Evolutionary conservation across 805 yeast species (phyloP).

Genomic region (Kluyveromyces nonfermentans): DNA sequence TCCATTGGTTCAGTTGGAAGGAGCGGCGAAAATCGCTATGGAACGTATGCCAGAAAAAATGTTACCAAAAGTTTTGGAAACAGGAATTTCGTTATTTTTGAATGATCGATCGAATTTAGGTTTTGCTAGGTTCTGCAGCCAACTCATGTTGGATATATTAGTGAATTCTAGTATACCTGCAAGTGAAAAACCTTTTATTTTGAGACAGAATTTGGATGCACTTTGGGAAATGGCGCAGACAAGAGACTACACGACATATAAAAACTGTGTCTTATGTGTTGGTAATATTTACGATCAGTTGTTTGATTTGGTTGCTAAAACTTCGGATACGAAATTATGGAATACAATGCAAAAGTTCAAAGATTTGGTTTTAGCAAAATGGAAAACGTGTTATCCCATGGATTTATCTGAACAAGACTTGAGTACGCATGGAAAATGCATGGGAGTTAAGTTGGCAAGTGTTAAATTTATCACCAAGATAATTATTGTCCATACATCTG

Average conservation of each 20-base stretch:
- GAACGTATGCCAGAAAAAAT: conserved; percentile 21
- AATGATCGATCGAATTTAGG: conserved; percentile 9
- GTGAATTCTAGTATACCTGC: conserved; percentile 13
- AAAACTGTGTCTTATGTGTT: conserved; percentile 33
- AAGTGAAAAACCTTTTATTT: conserved; percentile 26
- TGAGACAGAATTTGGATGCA: conserved; percentile 19
- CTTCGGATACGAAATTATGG: conserved; percentile 42
- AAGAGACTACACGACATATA: conserved; percentile 27
- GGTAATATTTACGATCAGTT: conserved; percentile 38
- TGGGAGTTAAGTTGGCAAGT: conserved; percentile 58
- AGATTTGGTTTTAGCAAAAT: conserved; percentile 46
- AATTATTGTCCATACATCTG: conserved; percentile 43
- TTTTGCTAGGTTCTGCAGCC: conserved; percentile 15
- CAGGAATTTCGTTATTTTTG: conserved; percentile 17
- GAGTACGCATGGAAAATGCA: conserved; percentile 39
- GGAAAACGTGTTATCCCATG: conserved; percentile 51
- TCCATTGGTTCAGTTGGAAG: conserved; percentile 20
- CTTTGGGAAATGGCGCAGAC: conserved; percentile 21
- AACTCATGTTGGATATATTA: conserved; percentile 18
- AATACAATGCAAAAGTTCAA: conserved; percentile 45
- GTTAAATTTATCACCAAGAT: conserved; percentile 60
- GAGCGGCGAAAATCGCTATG: conserved; percentile 26
- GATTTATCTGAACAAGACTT: conserved; percentile 28
- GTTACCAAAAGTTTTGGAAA: conserved; percentile 27
- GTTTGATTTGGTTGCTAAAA: conserved; percentile 37